Percentiles rank a stretch among this genome's conserved stretches.
These are phyloP conservation scores for Keithomyces neogunnii DNA, from an alignment of 2,329 filamentous ascomycete genomes.

Conservation along the genomic window DNA sequence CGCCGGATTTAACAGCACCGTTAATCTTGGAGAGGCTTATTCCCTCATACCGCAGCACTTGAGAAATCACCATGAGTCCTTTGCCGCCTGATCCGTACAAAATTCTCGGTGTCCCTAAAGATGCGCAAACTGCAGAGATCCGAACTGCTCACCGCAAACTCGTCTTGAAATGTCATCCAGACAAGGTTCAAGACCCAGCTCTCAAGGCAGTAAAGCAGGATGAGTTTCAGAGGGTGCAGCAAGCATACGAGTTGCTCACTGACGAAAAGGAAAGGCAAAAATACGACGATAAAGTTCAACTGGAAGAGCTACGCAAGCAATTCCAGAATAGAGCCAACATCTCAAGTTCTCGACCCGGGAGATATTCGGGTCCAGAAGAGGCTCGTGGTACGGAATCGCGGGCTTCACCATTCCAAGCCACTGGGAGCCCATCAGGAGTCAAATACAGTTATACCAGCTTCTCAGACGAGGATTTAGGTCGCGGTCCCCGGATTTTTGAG, in stretches of 20 bases:
- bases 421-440: constrained; percentile 22
- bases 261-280: constrained; percentile 63
- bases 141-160: constrained; percentile 77
- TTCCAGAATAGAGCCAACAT: constrained; percentile 33
- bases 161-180: constrained; percentile 80
- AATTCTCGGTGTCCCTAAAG: constrained; percentile 63
- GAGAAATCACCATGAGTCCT: constrained; percentile 34
- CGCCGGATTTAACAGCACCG: constrained; percentile 1
- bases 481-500: constrained; percentile 33
- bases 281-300: constrained; percentile 69
- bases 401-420: constrained; percentile 30
- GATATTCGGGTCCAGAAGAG: constrained; percentile 18
- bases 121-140: constrained; percentile 64
- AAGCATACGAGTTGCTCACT: constrained; percentile 84
- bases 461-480: constrained; percentile 38
- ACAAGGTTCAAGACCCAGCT: constrained; percentile 75
- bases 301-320: constrained; percentile 57
- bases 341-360: constrained; percentile 33
- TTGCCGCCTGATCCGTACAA: constrained; percentile 68
- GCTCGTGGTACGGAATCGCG: constrained; percentile 14
- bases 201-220: constrained; percentile 72
- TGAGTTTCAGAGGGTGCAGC: constrained; percentile 86
- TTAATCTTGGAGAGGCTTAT: neutral
- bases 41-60: neutral
- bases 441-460: constrained; percentile 31